Conservation (phyloP, 805 yeast species). For the Wickerhamomyces bovis region DNA sequence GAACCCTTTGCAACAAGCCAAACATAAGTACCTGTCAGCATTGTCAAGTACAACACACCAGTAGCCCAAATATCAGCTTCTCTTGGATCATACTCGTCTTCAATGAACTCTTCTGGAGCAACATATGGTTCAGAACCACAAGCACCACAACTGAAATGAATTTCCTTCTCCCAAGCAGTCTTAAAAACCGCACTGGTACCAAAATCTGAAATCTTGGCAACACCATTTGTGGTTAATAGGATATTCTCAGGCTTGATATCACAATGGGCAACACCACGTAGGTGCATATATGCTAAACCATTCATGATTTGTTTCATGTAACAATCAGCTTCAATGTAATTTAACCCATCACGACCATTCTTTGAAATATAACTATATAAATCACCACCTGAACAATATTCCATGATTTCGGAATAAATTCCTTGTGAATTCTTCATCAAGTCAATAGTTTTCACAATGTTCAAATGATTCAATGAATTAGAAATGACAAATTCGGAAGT, state of each 20-base stretch:
- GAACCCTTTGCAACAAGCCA: conserved; percentile 75
- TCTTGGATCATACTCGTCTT: conserved; percentile 63
- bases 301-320: conserved; percentile 79
- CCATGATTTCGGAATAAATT: conserved; percentile 82
- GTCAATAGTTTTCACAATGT: conserved; percentile 73
- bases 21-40: conserved; percentile 83
- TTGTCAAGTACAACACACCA: conserved; percentile 71
- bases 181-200: conserved; percentile 89
- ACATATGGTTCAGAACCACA: conserved; percentile 89
- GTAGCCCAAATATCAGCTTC: conserved; percentile 86
- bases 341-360: conserved; percentile 45
- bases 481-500: conserved; percentile 85
- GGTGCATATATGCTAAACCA: conserved; percentile 81
- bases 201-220: conserved; percentile 72
- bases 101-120: conserved; percentile 79
- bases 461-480: conserved; percentile 68
- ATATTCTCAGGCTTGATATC: conserved; percentile 89
- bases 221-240: conserved; percentile 59
- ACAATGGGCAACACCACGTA: conserved; percentile 90
- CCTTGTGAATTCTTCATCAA: conserved; percentile 76
- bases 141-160: conserved; percentile 63
- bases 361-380: conserved; percentile 53
- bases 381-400: conserved; percentile 79
- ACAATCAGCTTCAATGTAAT: conserved; percentile 75
- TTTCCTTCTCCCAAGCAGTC: conserved; percentile 81